phyloP scores from a whole-genome alignment of 2,329 filamentous ascomycete genomes.

The Penicillium sp. region DNA sequence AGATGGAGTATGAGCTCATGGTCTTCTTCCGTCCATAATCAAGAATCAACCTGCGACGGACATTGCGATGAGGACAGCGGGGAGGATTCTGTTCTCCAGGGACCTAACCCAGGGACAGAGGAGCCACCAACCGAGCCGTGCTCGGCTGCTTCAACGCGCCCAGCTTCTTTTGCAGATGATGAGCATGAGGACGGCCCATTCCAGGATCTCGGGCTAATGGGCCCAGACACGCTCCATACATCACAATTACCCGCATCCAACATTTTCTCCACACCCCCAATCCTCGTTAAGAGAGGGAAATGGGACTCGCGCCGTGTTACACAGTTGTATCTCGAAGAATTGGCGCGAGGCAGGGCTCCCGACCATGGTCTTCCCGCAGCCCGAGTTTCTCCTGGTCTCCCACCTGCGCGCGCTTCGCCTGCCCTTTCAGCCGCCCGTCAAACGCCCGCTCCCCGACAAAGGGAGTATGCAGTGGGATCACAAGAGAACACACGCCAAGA shows the following conservation, averaged over 20 bases:
- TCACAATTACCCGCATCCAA: constrained; percentile 42
- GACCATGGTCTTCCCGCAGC: constrained; percentile 21
- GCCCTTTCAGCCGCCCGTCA: background rate
- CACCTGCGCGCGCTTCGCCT: background rate
- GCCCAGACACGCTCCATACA: constrained; percentile 36
- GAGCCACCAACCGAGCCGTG: constrained; percentile 34
- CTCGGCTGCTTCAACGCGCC: constrained; percentile 34
- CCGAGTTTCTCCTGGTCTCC: constrained; percentile 16
- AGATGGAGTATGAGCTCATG: constrained; percentile 49
- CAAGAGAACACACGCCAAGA: background rate
- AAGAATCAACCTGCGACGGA: constrained; percentile 32
- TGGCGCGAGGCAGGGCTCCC: constrained; percentile 37
- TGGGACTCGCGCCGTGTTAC: constrained; percentile 58
- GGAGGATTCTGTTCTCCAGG: constrained; percentile 33
- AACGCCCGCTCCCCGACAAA: background rate
- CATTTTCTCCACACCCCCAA: constrained; percentile 51
- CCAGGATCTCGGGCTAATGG: constrained; percentile 39
- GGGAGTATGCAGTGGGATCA: background rate
- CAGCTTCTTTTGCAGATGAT: constrained; percentile 40
- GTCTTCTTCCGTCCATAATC: constrained; percentile 43
- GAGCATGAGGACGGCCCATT: constrained; percentile 17
- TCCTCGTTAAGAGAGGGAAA: constrained; percentile 53
- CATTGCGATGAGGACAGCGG: constrained; percentile 36
- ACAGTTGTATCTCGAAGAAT: constrained; percentile 55
- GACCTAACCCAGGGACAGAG: constrained; percentile 26